phyloP scores from a whole-genome alignment of 495 filamentous ascomycete species.

The Margaritispora aquatica region DNA sequence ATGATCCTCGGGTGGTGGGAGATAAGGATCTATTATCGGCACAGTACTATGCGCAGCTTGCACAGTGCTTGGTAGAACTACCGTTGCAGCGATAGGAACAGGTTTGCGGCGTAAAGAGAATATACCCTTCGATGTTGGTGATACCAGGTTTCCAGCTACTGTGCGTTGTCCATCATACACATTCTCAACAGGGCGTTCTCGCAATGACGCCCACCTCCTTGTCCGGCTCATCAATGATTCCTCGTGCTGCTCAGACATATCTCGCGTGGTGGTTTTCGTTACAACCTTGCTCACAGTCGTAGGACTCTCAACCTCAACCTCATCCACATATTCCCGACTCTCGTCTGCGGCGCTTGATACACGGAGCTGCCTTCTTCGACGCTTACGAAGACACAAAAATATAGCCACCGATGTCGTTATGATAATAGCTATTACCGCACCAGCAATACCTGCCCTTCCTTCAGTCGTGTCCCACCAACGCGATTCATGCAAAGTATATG shows the following conservation, averaged over 20 bases:
- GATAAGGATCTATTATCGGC: no score
- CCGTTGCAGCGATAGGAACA: no score
- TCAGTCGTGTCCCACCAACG: neutral
- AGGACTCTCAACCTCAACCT: neutral
- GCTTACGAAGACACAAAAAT: neutral
- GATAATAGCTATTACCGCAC: neutral
- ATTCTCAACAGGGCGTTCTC: neutral
- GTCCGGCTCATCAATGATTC: neutral
- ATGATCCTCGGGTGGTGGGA: neutral
- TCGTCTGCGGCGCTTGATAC: neutral
- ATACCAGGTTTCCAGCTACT: neutral
- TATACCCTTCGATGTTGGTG: no score
- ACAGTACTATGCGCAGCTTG: no score
- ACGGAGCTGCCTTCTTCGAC: neutral
- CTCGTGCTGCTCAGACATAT: neutral
- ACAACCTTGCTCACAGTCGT: neutral
- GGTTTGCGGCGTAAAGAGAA: no score
- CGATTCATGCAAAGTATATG: no score
- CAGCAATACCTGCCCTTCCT: neutral
- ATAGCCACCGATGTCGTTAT: neutral
- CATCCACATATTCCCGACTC: neutral
- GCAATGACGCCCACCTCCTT: neutral
- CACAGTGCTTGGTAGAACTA: neutral
- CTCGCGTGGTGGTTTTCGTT: neutral
- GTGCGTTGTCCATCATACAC: neutral